Evolutionary conservation across 1,284 basidiomycete species (phyloP).

Genomic region (Heterobasidion irregulare): DNA sequence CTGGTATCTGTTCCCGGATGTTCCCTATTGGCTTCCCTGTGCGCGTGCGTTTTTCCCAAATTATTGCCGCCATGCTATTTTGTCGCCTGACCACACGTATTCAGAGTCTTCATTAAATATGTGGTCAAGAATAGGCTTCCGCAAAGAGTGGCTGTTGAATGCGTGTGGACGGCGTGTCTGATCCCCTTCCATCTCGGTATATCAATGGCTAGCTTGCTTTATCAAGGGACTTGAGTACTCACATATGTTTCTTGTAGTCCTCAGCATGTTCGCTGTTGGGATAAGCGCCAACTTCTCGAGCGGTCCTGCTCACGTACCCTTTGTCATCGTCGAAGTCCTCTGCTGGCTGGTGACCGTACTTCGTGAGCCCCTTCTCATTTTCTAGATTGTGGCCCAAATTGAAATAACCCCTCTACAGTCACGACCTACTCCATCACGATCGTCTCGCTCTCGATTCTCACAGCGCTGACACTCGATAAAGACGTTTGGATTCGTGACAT

Average conservation of each 20-base stretch:
- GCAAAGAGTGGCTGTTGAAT: constrained; percentile 11
- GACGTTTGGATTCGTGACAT: constrained; percentile 15
- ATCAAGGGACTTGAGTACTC: no score
- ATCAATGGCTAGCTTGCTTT: not conserved
- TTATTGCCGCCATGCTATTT: not conserved
- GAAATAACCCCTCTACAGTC: constrained; percentile 1
- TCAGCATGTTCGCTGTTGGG: constrained; percentile 8
- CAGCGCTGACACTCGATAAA: constrained; percentile 9
- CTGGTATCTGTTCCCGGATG: constrained; percentile 8
- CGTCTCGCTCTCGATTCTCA: constrained; percentile 6
- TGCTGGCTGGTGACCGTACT: constrained; percentile 11
- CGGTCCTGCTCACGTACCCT: not conserved
- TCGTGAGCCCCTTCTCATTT: constrained; percentile 3
- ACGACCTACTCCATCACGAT: constrained; percentile 7
- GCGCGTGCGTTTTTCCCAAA: not conserved
- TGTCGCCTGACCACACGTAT: not conserved
- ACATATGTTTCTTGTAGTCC: constrained; percentile 2
- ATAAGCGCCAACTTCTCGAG: not conserved
- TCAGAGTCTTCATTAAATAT: constrained; percentile 6
- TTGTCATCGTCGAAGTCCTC: constrained; percentile 8
- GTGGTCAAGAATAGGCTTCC: constrained; percentile 4
- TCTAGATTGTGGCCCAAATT: not conserved
- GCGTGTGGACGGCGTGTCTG: constrained; percentile 11
- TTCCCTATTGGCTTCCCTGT: constrained; percentile 5
- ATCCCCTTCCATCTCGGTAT: constrained; percentile 10